Base-by-base conservation (phyloP, 441 rosid genomes). In the Bocquillonia castaneifolia region DNA sequence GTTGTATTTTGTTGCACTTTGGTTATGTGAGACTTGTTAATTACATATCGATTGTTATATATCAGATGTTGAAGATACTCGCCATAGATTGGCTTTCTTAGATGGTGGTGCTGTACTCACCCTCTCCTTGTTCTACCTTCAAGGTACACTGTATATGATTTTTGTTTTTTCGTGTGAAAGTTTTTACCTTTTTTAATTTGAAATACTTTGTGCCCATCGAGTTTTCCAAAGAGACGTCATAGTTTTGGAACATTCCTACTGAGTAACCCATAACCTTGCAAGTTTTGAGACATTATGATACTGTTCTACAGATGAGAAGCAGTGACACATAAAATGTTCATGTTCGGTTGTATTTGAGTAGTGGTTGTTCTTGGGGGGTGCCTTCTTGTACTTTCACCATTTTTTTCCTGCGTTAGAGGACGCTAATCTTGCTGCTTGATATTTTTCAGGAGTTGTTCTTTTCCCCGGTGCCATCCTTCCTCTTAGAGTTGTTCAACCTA, bases 401-500 rank as follows among this genome's bases (percentile, higher is more conserved):
- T 58, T 23, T 15, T 76, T 58, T 17, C 10, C n/a, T 29, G 22
- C 2, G 20, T 36, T 39, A 10, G 32, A 61, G 51, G 68, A 31
- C 34, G 54, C 53, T 50, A 59, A 22, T 69, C 18, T 60, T 6
- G 36, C 67, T 63, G 57, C 73, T 77, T 77, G 56, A 52, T 70
- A 50, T 67, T 76, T 66, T 59, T 47, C 78, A 91, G 97, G 99
- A 76, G 96, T 88, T 51, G 99, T 93, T 74, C 85, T 93, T 57
- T 93, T 91, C 81, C 99, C 96, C 0, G 99, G 85, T 77, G 89
- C 99, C 17, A 87, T 85, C 39, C 96, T 93, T 63, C 99, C 99
- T 23, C 85, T 93, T 37, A 85, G 96, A 72, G 89, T 93, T 73
- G 47, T 87, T 76, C 86, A 87, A 73, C 78, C 88, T 50, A 88